Evolutionary conservation across 148 eudicot species (phyloP).

Genomic region (Rhododendron simsii): DNA sequence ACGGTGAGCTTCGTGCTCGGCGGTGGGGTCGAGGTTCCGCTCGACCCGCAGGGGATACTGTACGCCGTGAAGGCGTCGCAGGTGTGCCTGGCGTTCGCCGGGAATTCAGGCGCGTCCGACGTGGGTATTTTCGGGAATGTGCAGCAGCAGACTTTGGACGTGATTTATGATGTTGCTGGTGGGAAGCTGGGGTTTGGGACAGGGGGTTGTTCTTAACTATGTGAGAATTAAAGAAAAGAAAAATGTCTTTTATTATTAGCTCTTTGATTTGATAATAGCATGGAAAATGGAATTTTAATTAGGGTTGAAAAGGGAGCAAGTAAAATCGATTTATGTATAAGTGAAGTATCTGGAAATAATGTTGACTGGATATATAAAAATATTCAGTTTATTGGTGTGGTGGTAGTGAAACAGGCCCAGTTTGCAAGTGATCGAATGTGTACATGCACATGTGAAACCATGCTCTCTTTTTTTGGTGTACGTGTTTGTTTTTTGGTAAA

Average conservation of each 20-base stretch:
- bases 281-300: neutral
- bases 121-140: constrained; percentile 3
- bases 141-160: constrained; percentile 2
- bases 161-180: neutral
- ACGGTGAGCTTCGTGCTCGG: neutral
- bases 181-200: neutral
- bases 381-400: neutral
- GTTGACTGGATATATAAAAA: neutral
- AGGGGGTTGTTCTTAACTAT: neutral
- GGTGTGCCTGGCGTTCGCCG: constrained; percentile 12
- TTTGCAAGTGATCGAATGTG: neutral
- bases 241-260: neutral
- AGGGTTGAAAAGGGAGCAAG: neutral
- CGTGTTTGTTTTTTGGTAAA: too few species aligned
- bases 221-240: neutral
- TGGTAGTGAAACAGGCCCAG: neutral
- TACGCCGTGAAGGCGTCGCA: neutral
- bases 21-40: neutral
- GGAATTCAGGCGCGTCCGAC: neutral
- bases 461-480: neutral
- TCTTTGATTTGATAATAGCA: neutral
- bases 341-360: neutral
- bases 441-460: neutral
- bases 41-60: neutral
- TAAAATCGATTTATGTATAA: neutral